Percentiles rank a stretch among this genome's conserved stretches.
Evolutionary conservation across 306 rosid species (phyloP).

Genomic region (Medicago truncatula): DNA sequence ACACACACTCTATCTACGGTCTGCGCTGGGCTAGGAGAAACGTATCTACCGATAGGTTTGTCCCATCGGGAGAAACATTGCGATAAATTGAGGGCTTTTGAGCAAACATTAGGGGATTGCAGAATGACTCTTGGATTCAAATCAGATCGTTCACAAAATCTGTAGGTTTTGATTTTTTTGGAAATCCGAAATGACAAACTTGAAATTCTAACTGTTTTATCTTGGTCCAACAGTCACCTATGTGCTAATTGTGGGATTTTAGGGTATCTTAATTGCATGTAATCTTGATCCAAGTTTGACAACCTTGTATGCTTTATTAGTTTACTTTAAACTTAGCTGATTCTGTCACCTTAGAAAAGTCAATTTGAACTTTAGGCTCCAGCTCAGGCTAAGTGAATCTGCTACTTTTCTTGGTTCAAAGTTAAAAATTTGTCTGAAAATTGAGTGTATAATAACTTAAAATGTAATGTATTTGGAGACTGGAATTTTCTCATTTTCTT

Average conservation of each 20-base stretch:
- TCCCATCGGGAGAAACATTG: too few relatives aligned
- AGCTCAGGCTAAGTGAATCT: background rate
- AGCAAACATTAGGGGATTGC: background rate
- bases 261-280: background rate
- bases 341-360: background rate
- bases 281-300: background rate
- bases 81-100: too few relatives aligned
- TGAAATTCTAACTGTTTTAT: background rate
- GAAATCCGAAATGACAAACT: background rate
- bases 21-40: too few relatives aligned
- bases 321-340: background rate
- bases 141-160: background rate
- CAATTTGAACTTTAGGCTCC: background rate
- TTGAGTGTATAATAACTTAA: background rate
- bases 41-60: too few relatives aligned
- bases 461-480: background rate
- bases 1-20: too few relatives aligned
- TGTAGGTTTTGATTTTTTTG: background rate
- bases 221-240: background rate
- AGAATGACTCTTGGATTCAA: background rate
- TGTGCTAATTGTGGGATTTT: background rate
- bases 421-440: background rate
- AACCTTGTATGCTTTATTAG: background rate
- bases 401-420: background rate
- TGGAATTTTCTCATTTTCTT: conserved; percentile 20